Conservation (phyloP, 306 rosid genomes). For the Erythrophleum fordii region DNA sequence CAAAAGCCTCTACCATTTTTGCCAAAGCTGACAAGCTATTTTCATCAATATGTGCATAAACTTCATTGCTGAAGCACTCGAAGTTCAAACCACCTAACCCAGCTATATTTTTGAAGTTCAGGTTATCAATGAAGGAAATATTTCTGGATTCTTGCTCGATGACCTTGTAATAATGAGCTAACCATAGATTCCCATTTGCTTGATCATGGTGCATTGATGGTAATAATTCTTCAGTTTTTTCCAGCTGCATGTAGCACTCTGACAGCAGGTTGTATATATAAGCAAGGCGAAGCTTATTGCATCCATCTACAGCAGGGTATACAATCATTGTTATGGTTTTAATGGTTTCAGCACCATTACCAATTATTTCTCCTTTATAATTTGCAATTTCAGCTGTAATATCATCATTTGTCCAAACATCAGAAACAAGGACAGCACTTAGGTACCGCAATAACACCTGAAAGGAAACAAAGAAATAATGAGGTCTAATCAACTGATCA, state of each 20-base stretch:
- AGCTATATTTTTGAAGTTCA: conserved; percentile 93
- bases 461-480: conserved; percentile 46
- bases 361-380: conserved; percentile 61
- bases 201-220: conserved; percentile 54
- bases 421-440: conserved; percentile 79
- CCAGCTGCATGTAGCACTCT: conserved; percentile 82
- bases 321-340: conserved; percentile 68
- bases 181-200: conserved; percentile 55
- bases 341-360: conserved; percentile 67
- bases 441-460: conserved; percentile 79
- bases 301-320: conserved; percentile 83
- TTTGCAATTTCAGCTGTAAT: conserved; percentile 71
- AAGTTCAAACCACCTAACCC: conserved; percentile 82
- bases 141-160: conserved; percentile 81
- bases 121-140: conserved; percentile 59
- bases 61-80: conserved; percentile 71
- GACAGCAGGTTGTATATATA: conserved; percentile 72
- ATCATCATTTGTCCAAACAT: conserved; percentile 90
- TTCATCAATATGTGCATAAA: conserved; percentile 65
- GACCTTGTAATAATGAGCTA: conserved; percentile 68
- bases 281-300: conserved; percentile 86
- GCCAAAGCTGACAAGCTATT: conserved; percentile 79
- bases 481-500: conserved; percentile 24
- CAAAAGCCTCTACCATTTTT: conserved; percentile 74
- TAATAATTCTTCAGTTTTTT: conserved; percentile 54